These are phyloP conservation scores for Candida dubliniensis DNA, from an alignment of 1,139 yeast genomes.

Conservation along the genomic window DNA sequence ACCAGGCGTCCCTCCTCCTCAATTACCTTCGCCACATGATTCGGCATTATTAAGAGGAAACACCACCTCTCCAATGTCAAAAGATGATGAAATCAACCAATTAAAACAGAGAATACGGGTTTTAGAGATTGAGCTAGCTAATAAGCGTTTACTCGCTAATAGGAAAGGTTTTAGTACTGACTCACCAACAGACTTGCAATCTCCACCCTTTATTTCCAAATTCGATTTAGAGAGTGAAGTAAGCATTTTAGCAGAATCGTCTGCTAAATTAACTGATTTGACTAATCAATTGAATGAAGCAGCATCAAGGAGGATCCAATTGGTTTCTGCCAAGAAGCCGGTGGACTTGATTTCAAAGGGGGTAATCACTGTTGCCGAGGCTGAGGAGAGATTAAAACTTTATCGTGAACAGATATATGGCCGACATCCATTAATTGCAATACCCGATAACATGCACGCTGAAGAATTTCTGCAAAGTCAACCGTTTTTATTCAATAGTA, in stretches of 20 bases:
- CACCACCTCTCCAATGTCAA: neutral
- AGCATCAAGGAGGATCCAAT: conserved; percentile 40
- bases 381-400: conserved; percentile 42
- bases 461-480: conserved; percentile 48
- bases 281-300: conserved; percentile 34
- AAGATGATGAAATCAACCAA: conserved; percentile 16
- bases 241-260: conserved; percentile 30
- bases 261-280: conserved; percentile 32
- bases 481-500: conserved; percentile 63
- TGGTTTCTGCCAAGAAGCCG: conserved; percentile 23
- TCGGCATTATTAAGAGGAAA: conserved; percentile 3
- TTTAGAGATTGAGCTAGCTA: conserved; percentile 22
- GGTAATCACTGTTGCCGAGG: conserved; percentile 49
- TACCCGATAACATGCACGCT: conserved; percentile 45
- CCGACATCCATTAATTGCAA: conserved; percentile 53
- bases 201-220: conserved; percentile 33
- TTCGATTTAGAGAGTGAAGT: conserved; percentile 41
- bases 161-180: conserved; percentile 3
- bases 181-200: conserved; percentile 15
- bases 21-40: conserved; percentile 4
- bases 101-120: conserved; percentile 22
- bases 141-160: conserved; percentile 4
- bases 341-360: conserved; percentile 52
- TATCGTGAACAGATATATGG: conserved; percentile 43
- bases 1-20: neutral